phyloP scores from a whole-genome alignment of 306 rosid genomes.

The Urtica urens region DNA sequence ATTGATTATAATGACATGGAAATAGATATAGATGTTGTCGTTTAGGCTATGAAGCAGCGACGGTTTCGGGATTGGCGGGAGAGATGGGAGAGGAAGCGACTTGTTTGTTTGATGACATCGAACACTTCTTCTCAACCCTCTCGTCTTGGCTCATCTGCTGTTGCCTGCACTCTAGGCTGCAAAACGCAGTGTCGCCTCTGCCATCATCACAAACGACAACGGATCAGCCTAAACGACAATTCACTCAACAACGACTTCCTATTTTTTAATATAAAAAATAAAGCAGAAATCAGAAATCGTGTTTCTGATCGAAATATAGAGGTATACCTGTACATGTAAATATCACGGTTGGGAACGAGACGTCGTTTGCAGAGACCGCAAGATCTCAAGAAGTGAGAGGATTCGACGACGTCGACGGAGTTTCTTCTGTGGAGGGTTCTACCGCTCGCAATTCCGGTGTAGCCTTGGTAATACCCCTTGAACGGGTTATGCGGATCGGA shows the following conservation, averaged over 20 bases:
- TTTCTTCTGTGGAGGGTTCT: slow-evolving; percentile 28
- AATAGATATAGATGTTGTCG: too few relatives aligned
- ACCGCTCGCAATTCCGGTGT: slow-evolving; percentile 22
- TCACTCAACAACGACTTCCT: too few relatives aligned
- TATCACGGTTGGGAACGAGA: slow-evolving; percentile 63
- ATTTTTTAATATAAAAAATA: too few relatives aligned
- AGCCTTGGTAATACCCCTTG: slow-evolving; percentile 25
- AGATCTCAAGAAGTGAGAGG: slow-evolving; percentile 48
- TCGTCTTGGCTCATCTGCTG: slow-evolving; percentile 81
- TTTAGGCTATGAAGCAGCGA: slow-evolving; percentile 32
- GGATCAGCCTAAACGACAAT: background rate
- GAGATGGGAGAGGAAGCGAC: slow-evolving; percentile 15
- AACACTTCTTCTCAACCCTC: slow-evolving; percentile 53
- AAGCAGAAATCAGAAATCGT: too few relatives aligned
- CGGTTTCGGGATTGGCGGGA: slow-evolving; percentile 28
- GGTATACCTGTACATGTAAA: slow-evolving; percentile 77
- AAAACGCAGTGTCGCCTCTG: slow-evolving; percentile 82
- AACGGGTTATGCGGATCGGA: slow-evolving; percentile 19
- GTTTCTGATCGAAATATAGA: background rate
- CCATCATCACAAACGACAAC: background rate
- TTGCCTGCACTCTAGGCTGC: slow-evolving; percentile 85
- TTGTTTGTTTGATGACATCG: slow-evolving; percentile 39
- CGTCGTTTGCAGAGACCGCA: slow-evolving; percentile 74
- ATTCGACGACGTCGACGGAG: slow-evolving; percentile 26
- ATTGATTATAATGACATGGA: too few relatives aligned